phyloP scores from a whole-genome alignment of 352 stramenopile species.

The Pythium volutum region DNA sequence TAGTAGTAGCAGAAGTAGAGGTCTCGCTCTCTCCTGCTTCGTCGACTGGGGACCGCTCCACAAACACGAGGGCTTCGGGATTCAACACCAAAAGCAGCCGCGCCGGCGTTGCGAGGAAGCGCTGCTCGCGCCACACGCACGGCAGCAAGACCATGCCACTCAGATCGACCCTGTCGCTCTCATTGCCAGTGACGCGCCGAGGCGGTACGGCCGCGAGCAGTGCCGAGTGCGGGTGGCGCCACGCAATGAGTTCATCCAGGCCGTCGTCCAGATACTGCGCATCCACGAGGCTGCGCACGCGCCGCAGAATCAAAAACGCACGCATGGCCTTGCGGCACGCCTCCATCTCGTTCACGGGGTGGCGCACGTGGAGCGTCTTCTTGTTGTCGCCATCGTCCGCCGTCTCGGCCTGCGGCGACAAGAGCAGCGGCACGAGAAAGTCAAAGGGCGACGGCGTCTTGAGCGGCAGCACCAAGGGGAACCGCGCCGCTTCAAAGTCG shows the following conservation, averaged over 20 bases:
- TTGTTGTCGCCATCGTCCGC: constrained; percentile 25
- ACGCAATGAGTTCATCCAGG: constrained; percentile 51
- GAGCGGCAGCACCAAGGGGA: constrained; percentile 48
- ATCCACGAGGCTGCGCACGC: constrained; percentile 54
- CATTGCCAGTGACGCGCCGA: constrained; percentile 10
- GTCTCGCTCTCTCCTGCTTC: constrained; percentile 23
- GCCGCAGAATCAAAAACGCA: constrained; percentile 57
- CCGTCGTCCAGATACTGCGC: constrained; percentile 37
- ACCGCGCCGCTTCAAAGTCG: constrained; percentile 42
- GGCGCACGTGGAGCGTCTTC: constrained; percentile 39
- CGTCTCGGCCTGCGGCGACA: constrained; percentile 11
- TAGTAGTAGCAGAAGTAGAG: too few species aligned
- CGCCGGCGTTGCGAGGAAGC: constrained; percentile 59
- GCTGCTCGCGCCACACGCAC: constrained; percentile 77
- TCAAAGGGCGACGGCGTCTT: constrained; percentile 70
- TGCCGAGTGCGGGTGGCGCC: constrained; percentile 57
- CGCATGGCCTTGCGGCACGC: constrained; percentile 67
- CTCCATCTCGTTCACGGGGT: constrained; percentile 68
- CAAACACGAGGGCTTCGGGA: constrained; percentile 64
- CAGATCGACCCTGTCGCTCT: constrained; percentile 29
- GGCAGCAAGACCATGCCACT: constrained; percentile 63
- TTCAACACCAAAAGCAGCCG: constrained; percentile 70
- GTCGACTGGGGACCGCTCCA: constrained; percentile 32
- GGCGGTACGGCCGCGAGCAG: constrained; percentile 31
- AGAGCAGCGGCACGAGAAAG: constrained; percentile 54